A percentile compares a stretch with the other conserved stretches of the same genome.
phyloP scores from a whole-genome alignment of 2,329 filamentous ascomycete genomes.

The Fusarium marasasianum region DNA sequence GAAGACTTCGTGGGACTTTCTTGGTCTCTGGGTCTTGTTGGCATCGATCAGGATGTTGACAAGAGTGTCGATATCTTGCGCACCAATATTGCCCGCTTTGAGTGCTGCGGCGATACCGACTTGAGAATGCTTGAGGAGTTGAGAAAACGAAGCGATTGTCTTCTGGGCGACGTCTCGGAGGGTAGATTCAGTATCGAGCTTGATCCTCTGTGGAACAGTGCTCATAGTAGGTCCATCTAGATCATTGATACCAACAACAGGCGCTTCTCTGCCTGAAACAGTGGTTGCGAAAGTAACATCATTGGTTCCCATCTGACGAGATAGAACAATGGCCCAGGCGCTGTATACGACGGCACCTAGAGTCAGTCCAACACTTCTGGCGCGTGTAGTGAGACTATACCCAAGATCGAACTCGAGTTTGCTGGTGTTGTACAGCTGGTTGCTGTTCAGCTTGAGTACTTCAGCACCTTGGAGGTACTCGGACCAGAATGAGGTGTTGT shows the following conservation, averaged over 20 bases:
- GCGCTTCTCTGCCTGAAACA: constrained; percentile 25
- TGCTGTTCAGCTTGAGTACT: constrained; percentile 2
- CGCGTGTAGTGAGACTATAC: background rate
- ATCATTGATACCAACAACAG: constrained; percentile 16
- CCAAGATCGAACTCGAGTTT: constrained; percentile 4
- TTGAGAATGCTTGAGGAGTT: constrained; percentile 35
- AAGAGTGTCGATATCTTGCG: constrained; percentile 22
- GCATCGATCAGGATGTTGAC: constrained; percentile 22
- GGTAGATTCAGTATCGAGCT: constrained; percentile 13
- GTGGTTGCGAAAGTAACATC: constrained; percentile 29
- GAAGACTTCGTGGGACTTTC: background rate
- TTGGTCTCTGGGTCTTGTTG: background rate
- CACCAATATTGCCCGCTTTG: background rate
- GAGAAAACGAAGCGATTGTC: background rate
- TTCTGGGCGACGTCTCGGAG: constrained; percentile 38
- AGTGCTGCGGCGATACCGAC: constrained; percentile 35
- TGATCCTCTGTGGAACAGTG: constrained; percentile 37
- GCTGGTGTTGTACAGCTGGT: background rate
- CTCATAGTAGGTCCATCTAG: constrained; percentile 21
- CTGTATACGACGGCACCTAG: constrained; percentile 24
- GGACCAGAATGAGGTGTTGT: background rate
- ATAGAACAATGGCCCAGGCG: constrained; percentile 27
- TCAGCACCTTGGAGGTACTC: background rate
- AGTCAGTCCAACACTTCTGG: background rate
- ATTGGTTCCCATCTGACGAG: background rate